Evolutionary conservation across 2,329 filamentous ascomycete species (phyloP), one percentile per base, ranked within the genome.

Genomic region (Xylaria sp.): DNA sequence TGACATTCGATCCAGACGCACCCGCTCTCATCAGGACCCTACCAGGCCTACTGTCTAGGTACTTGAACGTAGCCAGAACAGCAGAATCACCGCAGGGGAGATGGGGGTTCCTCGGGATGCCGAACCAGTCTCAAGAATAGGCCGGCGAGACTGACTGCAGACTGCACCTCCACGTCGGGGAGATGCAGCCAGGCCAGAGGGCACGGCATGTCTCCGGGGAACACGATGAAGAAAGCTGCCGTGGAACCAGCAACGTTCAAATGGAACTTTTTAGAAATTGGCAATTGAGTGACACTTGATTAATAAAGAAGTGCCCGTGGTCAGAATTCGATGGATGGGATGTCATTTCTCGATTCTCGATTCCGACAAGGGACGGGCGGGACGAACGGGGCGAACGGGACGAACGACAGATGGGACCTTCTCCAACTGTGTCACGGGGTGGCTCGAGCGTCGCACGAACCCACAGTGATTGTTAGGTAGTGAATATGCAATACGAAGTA

Each of bases 221-320:
- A 49, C 56, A 53, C 43, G 49, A 52, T 46, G 39, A 44, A 7
- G 44, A 41, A 17, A 17, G n/a, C 54, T 59, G 56, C 42, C 21
- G 59, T 61, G 56, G 34, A 59, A 61, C 56, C 47, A 52, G 52
- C 52, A 61, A 61, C 51, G 56, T 56, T 52, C 49, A 44, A n/a
- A 45, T 48, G 42, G 48, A 45, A 40, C n/a, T 44, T 20, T 46
- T n/a, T 43, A 26, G 42, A 24, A 54, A 29, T 48, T 45, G 22
- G 41, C 44, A 22, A 29, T 29, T 20, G 34, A 41, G 29, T 20
- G 34, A 26, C 43, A 34, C 38, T 39, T 38, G 24, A 22, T 39
- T 40, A 38, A n/a, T n/a, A n/a, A n/a, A n/a, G n/a, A 40, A 18
- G 29, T 18, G 34, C 13, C 8, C 18, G 20, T 38, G 38, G 22